Evolutionary conservation across 345 rosid species (phyloP).

Genomic region (Lenwebbia sp.): DNA sequence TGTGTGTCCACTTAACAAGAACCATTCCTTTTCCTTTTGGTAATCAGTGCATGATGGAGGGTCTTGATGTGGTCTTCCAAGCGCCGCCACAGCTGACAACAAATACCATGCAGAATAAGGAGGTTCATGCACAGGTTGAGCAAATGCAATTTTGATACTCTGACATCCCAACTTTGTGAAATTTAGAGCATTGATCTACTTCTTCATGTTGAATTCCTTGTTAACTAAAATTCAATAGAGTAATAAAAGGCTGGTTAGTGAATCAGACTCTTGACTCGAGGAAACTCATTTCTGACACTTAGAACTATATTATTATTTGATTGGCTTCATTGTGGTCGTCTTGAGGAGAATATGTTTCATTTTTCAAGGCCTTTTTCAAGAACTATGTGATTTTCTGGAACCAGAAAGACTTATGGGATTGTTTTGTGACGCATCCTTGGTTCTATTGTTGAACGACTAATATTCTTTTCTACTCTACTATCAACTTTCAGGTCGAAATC

Average conservation of each 20-base stretch:
- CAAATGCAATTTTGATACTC: not conserved
- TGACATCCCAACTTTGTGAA: not conserved
- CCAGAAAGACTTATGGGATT: not conserved
- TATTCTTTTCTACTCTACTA: not conserved
- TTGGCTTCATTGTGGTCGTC: not conserved
- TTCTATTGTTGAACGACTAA: not conserved
- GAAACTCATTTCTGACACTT: not conserved
- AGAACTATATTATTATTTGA: not conserved
- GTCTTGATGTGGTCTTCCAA: constrained; percentile 56
- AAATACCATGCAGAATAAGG: constrained; percentile 56
- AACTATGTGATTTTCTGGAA: not conserved
- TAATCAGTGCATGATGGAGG: constrained; percentile 68
- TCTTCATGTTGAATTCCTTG: not conserved
- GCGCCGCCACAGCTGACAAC: constrained; percentile 40
- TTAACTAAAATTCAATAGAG: not conserved
- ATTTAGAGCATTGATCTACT: not conserved
- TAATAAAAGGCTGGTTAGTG: not conserved
- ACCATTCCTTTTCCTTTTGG: not conserved
- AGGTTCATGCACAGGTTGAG: constrained; percentile 73
- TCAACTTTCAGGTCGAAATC: constrained; percentile 63
- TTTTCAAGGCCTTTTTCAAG: not conserved
- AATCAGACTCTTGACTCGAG: not conserved
- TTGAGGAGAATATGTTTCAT: not conserved
- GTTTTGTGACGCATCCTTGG: not conserved
- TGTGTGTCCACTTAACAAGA: not conserved